These are phyloP conservation scores for Fusarium virguliforme DNA, from an alignment of 2,329 filamentous ascomycete species.

Conservation along the genomic window DNA sequence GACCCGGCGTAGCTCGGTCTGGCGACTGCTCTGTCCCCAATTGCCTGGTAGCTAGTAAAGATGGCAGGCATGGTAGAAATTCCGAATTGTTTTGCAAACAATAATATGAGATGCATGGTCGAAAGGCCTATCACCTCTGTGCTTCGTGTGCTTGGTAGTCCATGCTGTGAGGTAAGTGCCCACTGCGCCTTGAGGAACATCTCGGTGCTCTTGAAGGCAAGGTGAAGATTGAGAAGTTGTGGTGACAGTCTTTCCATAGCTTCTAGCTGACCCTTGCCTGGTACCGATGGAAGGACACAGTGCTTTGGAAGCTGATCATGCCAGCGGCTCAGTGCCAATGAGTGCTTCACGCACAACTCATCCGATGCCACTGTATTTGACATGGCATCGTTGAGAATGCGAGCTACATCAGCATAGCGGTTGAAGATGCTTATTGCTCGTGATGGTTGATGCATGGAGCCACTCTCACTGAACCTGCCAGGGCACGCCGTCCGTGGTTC, in stretches of 20 bases:
- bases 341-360: neutral
- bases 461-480: neutral
- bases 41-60: constrained; percentile 9
- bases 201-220: constrained; percentile 11
- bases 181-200: constrained; percentile 7
- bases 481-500: constrained; percentile 1
- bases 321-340: constrained; percentile 12
- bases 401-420: constrained; percentile 2
- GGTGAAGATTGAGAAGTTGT: constrained; percentile 12
- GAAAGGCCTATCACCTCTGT: neutral
- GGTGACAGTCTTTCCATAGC: neutral
- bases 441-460: constrained; percentile 3
- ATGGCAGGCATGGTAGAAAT: constrained; percentile 5
- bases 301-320: constrained; percentile 12
- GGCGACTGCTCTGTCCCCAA: neutral
- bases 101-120: constrained; percentile 9
- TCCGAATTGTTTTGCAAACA: constrained; percentile 7
- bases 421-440: constrained; percentile 16
- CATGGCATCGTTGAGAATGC: constrained; percentile 13
- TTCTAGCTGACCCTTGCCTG: constrained; percentile 1
- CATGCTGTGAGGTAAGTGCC: neutral
- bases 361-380: neutral
- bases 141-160: neutral
- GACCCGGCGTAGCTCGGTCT: neutral
- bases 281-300: neutral